Evolutionary conservation across 2,329 filamentous ascomycete genomes (phyloP), one percentile per base, ranked within the genome.

Genomic region (Ilyonectria destructans): DNA sequence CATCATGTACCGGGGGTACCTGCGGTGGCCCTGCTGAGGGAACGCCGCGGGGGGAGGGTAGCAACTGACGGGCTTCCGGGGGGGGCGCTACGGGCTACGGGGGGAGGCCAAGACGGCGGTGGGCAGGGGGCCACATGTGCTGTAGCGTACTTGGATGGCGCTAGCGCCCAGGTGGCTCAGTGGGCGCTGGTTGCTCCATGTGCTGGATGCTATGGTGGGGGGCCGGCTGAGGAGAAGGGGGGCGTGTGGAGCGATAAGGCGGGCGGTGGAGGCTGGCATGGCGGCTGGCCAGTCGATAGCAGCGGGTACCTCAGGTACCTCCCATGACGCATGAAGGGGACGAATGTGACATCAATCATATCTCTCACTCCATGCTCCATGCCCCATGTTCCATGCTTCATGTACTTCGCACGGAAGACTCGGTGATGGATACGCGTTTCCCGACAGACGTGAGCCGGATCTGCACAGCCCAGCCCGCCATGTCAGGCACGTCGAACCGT

Each of bases 401-500:
- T 15, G n/a, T 37, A 35, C 29, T 23, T 46, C 45, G n/a, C 45
- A 46, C 45, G 45, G 45, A 10, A 21, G 21, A 46, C 19, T 21
- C 43, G 43, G 43, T 46, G 19, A 9, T 46, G 6, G 43, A n/a
- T 46, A 21, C 43, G 10, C 43, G 19, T 46, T 19, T 46, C 43
- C 19, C n/a, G n/a, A 21, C 54, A 61, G 51, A 56, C 56, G 33
- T 17, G 54, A 58, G 67, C 67, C 68, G 63, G 71, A 72, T 74
- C 72, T 72, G 58, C 71, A 61, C 58, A 40, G 56, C 66, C 63
- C 59, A 58, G 43, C 63, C 65, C 51, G 40, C 65, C 69, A 67
- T 71, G 65, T 59, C 71, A 69, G 68, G 69, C 70, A 74, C 74
- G 65, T 52, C 62, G 64, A 74, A 62, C 65, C 63, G 17, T 9